These are phyloP conservation scores for Leptomonas seymouri DNA, from an alignment of 208 protist genomes.

Conservation along the genomic window DNA sequence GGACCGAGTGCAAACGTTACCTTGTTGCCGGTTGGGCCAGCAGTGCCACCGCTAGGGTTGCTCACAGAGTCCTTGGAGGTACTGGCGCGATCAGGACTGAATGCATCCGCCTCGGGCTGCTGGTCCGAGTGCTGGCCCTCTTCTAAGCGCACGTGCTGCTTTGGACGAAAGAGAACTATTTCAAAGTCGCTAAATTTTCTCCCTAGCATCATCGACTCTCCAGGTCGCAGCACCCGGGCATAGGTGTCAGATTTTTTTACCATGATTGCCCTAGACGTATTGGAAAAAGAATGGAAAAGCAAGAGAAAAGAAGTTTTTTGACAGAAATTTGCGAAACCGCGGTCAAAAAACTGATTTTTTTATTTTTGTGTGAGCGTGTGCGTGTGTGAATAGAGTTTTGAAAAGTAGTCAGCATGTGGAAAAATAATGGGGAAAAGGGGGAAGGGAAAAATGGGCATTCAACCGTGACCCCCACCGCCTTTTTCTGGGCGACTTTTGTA, in stretches of 20 bases:
- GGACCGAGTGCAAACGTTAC: conserved; percentile 14
- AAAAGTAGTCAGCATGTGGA: background rate
- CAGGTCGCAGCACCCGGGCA: conserved; percentile 57
- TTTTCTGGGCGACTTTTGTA: no score
- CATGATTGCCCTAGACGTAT: conserved; percentile 6
- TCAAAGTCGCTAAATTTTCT: conserved; percentile 66
- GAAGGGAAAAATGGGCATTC: no score
- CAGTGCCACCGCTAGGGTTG: background rate
- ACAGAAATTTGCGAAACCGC: background rate
- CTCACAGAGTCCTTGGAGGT: conserved; percentile 8
- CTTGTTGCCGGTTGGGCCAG: conserved; percentile 1
- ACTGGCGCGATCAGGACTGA: conserved; percentile 1
- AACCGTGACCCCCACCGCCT: no score
- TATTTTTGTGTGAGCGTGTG: background rate
- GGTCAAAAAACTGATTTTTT: background rate
- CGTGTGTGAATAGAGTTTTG: background rate
- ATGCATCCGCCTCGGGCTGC: conserved; percentile 4
- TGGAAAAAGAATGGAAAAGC: conserved; percentile 18
- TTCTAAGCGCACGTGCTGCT: conserved; percentile 37
- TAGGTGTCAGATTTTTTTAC: conserved; percentile 43
- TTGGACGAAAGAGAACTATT: conserved; percentile 72
- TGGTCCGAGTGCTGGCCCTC: conserved; percentile 1
- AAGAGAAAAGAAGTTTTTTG: conserved; percentile 3
- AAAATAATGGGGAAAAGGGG: no score
- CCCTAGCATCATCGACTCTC: conserved; percentile 65